Base-by-base conservation (phyloP, 1,284 basidiomycete genomes). In the Veloporphyrellus conicus region DNA sequence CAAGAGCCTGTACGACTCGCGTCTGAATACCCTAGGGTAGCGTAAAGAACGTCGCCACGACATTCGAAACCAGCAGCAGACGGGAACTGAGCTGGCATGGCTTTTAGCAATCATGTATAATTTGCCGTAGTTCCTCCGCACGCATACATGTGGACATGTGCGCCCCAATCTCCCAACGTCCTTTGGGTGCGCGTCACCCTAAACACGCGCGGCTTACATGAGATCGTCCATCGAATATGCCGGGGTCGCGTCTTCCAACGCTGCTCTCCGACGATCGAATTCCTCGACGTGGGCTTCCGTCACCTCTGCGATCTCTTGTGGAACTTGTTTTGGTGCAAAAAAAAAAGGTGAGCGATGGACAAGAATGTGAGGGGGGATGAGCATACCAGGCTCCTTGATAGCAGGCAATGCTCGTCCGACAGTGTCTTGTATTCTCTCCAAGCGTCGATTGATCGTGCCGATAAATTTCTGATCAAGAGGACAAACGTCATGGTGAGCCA, bases 261-360 rank as follows among this genome's bases (percentile, higher is more conserved):
- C 39, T 22, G 15, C n/a, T 40, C 36, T 44, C 22, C 40, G 44
- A 4, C 23, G 41, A 5, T 34, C 54, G n/a, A 52, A 44, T 36
- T 58, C 53, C 9, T 55, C 48, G 12, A 58, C 28, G 11, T 58
- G 53, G 7, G 56, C 39, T 29, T 41, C 36, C 2, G 54, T 53
- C 33, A 55, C 56, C 3, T 55, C 29, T 1, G 48, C 28, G 22
- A 55, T 55, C 33, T 45, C 28, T 34, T 15, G 48, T 11, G 55
- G 54, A 16, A 55, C 55, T 58, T n/a, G n/a, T n/a, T 25, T 25
- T 25, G 23, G 23, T 5, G 4, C 11, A 20, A n/a, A 25, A 8
- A 25, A 25, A 25, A 8, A 25, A 5, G 23, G 23, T 25, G 5
- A 25, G 23, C 5, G 23, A 23, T 27, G 27, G 25, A 29, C 10